Percentiles rank a stretch among this genome's conserved stretches.
Evolutionary conservation across 2,329 filamentous ascomycete genomes (phyloP).

Genomic region (Talaromyces marneffei): DNA sequence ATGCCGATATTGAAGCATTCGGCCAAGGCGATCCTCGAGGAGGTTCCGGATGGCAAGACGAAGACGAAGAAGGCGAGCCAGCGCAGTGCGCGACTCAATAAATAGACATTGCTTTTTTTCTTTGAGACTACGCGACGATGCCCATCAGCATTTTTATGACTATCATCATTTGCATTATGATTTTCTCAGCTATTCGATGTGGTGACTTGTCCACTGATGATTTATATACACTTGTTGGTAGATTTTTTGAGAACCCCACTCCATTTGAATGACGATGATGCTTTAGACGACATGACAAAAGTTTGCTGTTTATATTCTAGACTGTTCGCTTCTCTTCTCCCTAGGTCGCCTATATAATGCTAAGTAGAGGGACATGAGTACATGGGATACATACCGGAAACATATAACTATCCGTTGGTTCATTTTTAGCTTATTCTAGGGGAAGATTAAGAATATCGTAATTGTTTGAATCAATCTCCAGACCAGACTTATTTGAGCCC

Average conservation of each 20-base stretch:
- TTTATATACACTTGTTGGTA: background rate
- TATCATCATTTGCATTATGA: background rate
- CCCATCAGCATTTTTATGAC: background rate
- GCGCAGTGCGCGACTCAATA: conserved; percentile 48
- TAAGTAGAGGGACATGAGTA: no score
- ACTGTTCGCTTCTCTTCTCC: background rate
- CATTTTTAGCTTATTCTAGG: no score
- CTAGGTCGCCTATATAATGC: no score
- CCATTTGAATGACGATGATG: conserved; percentile 4
- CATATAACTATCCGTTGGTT: no score
- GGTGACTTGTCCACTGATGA: background rate
- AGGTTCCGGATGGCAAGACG: conserved; percentile 45
- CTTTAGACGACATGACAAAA: background rate
- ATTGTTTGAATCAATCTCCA: no score
- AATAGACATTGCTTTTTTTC: conserved; percentile 17
- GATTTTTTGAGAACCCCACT: background rate
- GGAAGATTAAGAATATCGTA: no score
- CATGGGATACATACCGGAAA: background rate
- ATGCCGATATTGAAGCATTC: conserved; percentile 71
- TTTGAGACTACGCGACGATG: conserved; percentile 4
- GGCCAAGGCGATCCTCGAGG: conserved; percentile 40
- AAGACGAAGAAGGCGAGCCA: conserved; percentile 42
- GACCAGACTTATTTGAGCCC: no score
- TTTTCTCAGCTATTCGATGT: background rate
- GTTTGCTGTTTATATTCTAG: background rate